Evolutionary conservation across 495 filamentous ascomycete species (phyloP), one percentile per base, ranked within the genome.

Genomic region (Aspergillus asperescens): DNA sequence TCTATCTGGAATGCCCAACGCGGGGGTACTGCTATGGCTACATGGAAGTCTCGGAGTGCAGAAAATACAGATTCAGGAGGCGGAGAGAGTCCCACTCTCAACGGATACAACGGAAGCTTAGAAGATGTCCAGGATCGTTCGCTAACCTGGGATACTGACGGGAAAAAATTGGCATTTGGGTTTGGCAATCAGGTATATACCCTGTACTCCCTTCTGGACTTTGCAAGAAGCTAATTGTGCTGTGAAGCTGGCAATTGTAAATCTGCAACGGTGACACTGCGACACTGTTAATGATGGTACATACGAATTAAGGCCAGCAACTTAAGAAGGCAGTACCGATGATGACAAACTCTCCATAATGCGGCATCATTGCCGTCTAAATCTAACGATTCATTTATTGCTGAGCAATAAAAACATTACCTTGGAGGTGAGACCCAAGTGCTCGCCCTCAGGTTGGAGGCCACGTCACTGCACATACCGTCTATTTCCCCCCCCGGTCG

Each of bases 61-160:
- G 65, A 64, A 23, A 59, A 68, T 12, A 51, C 53, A 12, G 69
- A 73, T 38, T 58, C 60, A 38, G 64, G 65, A n/a, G 56, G 61
- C 24, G 56, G 51, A 3, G 42, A 58, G 31, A 67, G 67, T 15
- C 61, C 61, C 20, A 28, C 55, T 13, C 56, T 65, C 10, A 76
- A 72, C 52, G 72, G 68, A 40, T 72, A 72, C 19, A 74, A 75
- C 53, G 72, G 71, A n/a, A 67, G 50, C 43, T 15, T 50, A 19
- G 58, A 66, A 3, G 49, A 61, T 1, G 54, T 63, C 25, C 59
- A 56, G 4, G 64, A 69, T 56, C 78, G 83, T 34, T 83, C 80
- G 51, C 62, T 92, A 16, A 78, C 80, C 40, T 95, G 89, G 89
- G 86, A 92, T 69, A 74, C 77, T 0, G 80, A 88, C 63, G 86